phyloP scores from a whole-genome alignment of 2,329 filamentous ascomycete genomes.

The Claviceps maximensis region DNA sequence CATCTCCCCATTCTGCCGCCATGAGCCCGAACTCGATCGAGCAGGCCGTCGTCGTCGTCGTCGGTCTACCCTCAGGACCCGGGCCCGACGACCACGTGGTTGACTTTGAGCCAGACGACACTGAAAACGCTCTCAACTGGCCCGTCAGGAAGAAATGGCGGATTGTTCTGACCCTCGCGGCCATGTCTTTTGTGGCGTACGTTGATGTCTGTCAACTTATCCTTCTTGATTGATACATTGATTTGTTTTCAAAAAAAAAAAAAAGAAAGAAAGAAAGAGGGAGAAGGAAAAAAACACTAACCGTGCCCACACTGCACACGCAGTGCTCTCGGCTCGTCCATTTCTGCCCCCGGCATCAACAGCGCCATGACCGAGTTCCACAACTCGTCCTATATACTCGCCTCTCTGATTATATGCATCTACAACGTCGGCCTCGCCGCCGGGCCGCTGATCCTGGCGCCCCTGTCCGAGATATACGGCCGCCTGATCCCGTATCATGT shows the following conservation, averaged over 20 bases:
- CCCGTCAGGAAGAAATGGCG: slow-evolving; percentile 29
- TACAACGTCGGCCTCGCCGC: slow-evolving; percentile 1
- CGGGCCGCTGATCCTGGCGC: slow-evolving; percentile 1
- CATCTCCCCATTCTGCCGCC: too few relatives aligned
- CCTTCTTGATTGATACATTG: too few relatives aligned
- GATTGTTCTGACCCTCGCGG: slow-evolving; percentile 20
- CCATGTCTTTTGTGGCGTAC: slow-evolving; percentile 16
- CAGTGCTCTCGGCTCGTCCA: slow-evolving; percentile 1
- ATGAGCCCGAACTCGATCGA: too few relatives aligned
- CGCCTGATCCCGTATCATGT: background rate
- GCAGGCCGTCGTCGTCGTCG: too few relatives aligned
- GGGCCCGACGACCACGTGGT: background rate
- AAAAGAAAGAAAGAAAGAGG: too few relatives aligned
- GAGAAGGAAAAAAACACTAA: too few relatives aligned
- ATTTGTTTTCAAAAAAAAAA: background rate
- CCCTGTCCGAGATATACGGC: background rate
- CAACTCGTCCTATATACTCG: background rate
- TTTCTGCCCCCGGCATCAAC: background rate
- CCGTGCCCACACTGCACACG: too few relatives aligned
- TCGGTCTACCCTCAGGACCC: too few relatives aligned
- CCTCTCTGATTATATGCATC: slow-evolving; percentile 1
- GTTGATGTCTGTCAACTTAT: too few relatives aligned
- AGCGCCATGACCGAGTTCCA: background rate
- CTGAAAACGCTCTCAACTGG: slow-evolving; percentile 55
- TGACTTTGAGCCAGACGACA: slow-evolving; percentile 23